phyloP scores from a whole-genome alignment of 139 green algal genomes.

The Penium margaritaceum region DNA sequence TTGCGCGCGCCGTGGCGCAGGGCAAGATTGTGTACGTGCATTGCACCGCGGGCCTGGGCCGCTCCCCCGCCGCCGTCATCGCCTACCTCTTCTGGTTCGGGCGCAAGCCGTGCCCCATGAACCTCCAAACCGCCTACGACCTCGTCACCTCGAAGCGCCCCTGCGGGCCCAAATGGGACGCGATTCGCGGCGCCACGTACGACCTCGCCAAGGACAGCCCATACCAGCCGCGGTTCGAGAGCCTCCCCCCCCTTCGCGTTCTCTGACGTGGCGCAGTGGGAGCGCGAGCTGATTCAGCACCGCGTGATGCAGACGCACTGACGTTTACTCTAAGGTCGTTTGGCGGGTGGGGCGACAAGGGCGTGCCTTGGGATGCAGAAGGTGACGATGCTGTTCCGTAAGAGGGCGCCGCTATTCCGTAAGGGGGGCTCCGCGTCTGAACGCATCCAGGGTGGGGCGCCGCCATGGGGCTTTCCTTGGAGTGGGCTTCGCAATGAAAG shows the following conservation, averaged over 20 bases:
- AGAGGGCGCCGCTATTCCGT: too few relatives aligned
- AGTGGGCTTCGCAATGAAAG: too few relatives aligned
- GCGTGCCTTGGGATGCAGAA: too few relatives aligned
- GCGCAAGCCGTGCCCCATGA: too few relatives aligned
- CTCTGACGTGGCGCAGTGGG: neutral
- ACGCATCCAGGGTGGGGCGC: too few relatives aligned
- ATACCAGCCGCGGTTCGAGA: neutral
- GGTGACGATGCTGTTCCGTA: too few relatives aligned
- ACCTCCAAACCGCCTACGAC: constrained; percentile 36
- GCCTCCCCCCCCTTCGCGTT: neutral
- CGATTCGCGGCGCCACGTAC: constrained; percentile 37
- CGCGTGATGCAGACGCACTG: too few relatives aligned
- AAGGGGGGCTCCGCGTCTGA: too few relatives aligned
- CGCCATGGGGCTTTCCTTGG: too few relatives aligned
- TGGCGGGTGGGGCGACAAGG: too few relatives aligned
- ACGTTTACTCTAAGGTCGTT: too few relatives aligned
- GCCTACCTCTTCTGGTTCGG: constrained; percentile 48
- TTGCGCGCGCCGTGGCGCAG: neutral
- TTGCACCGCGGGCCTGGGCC: constrained; percentile 47
- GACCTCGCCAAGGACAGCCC: constrained; percentile 15
- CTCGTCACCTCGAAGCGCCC: constrained; percentile 40
- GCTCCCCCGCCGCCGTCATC: constrained; percentile 36
- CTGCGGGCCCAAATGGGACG: constrained; percentile 47
- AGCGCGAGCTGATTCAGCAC: constrained; percentile 8
- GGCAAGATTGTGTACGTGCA: constrained; percentile 35